A percentile compares a stretch with the other conserved stretches of the same genome.
These are phyloP conservation scores for fission yeast (Schizosaccharomyces pombe) DNA, from an alignment of 805 yeast species.

Conservation along the genomic window DNA sequence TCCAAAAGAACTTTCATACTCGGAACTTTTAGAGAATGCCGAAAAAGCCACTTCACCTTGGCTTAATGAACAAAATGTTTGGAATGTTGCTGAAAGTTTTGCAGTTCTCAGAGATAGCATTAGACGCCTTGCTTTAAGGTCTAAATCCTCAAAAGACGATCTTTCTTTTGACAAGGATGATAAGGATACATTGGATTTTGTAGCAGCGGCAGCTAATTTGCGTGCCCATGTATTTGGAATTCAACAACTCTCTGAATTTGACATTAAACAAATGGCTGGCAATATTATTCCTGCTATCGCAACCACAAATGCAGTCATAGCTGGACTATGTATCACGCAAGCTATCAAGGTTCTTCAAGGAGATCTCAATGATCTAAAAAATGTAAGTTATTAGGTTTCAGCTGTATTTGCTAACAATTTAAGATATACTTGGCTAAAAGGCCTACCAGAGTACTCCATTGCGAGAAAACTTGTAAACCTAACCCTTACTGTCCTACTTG, in stretches of 20 bases:
- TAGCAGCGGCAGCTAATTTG: slow-evolving; percentile 61
- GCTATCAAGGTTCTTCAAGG: slow-evolving; percentile 32
- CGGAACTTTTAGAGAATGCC: slow-evolving; percentile 9
- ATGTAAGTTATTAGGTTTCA: slow-evolving; percentile 8
- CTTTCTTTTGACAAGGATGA: slow-evolving; percentile 76
- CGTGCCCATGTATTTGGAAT: slow-evolving; percentile 50
- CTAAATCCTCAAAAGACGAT: slow-evolving; percentile 9
- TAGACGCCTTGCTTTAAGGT: slow-evolving; percentile 27
- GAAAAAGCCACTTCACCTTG: slow-evolving; percentile 10
- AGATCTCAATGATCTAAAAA: slow-evolving; percentile 12
- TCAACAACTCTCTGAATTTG: slow-evolving; percentile 53
- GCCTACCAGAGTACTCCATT: slow-evolving; percentile 41
- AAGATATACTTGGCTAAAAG: slow-evolving; percentile 30
- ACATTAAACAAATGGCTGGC: slow-evolving; percentile 81
- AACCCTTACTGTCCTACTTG: slow-evolving; percentile 44
- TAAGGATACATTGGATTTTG: slow-evolving; percentile 70
- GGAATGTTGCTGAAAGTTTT: slow-evolving; percentile 44
- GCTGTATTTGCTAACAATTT: slow-evolving; percentile 16
- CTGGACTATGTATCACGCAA: slow-evolving; percentile 63
- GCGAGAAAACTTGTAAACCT: slow-evolving; percentile 39
- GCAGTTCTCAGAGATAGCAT: slow-evolving; percentile 31
- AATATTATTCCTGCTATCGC: slow-evolving; percentile 97
- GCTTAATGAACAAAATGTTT: slow-evolving; percentile 22
- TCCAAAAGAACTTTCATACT: slow-evolving; percentile 38
- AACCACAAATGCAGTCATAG: slow-evolving; percentile 85